A percentile compares a stretch with the other conserved stretches of the same genome.
phyloP scores from a whole-genome alignment of 768 basidiomycete genomes.

The Sporobolomyces phaffii region DNA sequence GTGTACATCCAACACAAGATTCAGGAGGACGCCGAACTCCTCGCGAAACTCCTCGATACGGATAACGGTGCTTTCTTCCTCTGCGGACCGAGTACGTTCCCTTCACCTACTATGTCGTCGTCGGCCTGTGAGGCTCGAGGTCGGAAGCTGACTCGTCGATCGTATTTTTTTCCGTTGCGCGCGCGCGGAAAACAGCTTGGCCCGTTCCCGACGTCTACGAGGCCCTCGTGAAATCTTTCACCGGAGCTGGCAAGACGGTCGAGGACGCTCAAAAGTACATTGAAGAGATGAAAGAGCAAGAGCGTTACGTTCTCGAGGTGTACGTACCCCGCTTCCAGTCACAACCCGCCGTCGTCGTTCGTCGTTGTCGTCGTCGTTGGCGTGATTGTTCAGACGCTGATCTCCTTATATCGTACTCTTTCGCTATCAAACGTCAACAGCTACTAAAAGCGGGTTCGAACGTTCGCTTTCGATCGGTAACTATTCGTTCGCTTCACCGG shows the following conservation, averaged over 20 bases:
- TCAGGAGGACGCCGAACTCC: slow-evolving; percentile 73
- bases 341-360: too few relatives aligned
- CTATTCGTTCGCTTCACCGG: too few relatives aligned
- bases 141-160: too few relatives aligned
- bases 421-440: too few relatives aligned
- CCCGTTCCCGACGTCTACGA: slow-evolving; percentile 98
- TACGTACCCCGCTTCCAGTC: too few relatives aligned
- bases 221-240: slow-evolving; percentile 75
- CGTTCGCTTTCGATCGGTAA: too few relatives aligned
- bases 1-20: slow-evolving; percentile 99
- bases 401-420: too few relatives aligned
- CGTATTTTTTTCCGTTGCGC: background rate
- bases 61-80: slow-evolving; percentile 79
- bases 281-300: slow-evolving; percentile 88
- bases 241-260: slow-evolving; percentile 60
- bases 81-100: slow-evolving; percentile 96
- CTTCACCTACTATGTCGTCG: too few relatives aligned
- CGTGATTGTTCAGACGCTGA: too few relatives aligned
- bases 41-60: slow-evolving; percentile 68
- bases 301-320: slow-evolving; percentile 95
- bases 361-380: too few relatives aligned
- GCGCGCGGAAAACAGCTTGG: slow-evolving; percentile 52
- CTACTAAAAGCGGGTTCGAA: too few relatives aligned
- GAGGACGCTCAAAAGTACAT: slow-evolving; percentile 70
- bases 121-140: too few relatives aligned